Evolutionary conservation across 1,284 basidiomycete genomes (phyloP).

Genomic region (Fomitopsis betulina): DNA sequence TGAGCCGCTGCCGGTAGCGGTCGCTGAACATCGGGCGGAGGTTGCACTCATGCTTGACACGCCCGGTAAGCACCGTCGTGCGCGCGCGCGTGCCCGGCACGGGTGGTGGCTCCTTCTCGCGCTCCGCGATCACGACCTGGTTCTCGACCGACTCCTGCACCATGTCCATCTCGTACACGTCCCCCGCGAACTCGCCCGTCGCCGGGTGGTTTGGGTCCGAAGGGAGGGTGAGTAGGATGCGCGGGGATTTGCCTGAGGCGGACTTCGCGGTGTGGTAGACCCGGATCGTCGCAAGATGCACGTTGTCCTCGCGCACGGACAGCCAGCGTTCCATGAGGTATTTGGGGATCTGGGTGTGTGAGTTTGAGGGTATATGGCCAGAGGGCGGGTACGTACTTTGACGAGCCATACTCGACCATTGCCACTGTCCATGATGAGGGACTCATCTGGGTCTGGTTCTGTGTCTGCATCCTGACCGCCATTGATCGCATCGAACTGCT

Average conservation of each 20-base stretch:
- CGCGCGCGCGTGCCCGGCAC: conserved; percentile 50
- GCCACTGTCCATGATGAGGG: conserved; percentile 66
- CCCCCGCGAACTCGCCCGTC: conserved; percentile 34
- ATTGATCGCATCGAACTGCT: conserved; percentile 55
- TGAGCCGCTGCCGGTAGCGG: conserved; percentile 60
- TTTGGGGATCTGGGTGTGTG: conserved; percentile 51
- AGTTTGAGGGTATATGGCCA: neutral
- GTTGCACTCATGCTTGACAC: conserved; percentile 72
- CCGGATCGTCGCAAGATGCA: conserved; percentile 70
- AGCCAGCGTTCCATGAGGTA: conserved; percentile 71
- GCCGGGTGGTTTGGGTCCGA: conserved; percentile 43
- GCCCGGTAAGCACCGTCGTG: conserved; percentile 69
- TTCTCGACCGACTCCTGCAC: conserved; percentile 72
- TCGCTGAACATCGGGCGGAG: conserved; percentile 61
- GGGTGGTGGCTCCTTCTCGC: conserved; percentile 50
- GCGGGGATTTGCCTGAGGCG: conserved; percentile 43
- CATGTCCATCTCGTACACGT: conserved; percentile 76
- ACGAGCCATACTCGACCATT: conserved; percentile 76
- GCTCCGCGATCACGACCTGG: conserved; percentile 73
- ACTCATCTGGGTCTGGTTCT: conserved; percentile 74
- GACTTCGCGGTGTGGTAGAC: conserved; percentile 53
- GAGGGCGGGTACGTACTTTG: conserved; percentile 39
- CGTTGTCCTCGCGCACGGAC: conserved; percentile 52
- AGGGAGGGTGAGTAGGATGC: conserved; percentile 66
- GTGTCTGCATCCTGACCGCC: conserved; percentile 48